A percentile compares a stretch with the other conserved stretches of the same genome.
Conservation (phyloP, 2,329 filamentous ascomycete genomes). For the Neofusicoccum kwambonambiense region DNA sequence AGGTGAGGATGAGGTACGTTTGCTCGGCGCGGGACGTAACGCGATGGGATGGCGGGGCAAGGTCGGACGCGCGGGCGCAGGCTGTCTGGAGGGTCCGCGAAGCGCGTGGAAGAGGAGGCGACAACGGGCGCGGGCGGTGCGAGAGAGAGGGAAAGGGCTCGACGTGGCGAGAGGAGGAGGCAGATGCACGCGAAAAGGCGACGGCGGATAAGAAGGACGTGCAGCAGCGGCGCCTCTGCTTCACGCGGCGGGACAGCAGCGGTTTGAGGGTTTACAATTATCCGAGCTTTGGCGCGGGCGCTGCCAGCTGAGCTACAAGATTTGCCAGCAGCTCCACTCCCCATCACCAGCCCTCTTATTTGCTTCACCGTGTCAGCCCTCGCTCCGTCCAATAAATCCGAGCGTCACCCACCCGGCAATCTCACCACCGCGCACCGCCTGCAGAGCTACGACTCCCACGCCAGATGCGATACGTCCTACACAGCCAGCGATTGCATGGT, state of each 20-base stretch:
- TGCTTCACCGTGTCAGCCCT: conserved; percentile 3
- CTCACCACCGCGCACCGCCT: neutral
- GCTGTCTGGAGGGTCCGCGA: conserved; percentile 1
- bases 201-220: conserved; percentile 16
- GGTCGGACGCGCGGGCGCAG: conserved; percentile 14
- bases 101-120: conserved; percentile 1
- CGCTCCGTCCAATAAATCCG: neutral
- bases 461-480: neutral
- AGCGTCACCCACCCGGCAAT: neutral
- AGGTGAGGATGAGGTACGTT: conserved; percentile 11
- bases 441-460: neutral
- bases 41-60: conserved; percentile 19
- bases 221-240: conserved; percentile 10
- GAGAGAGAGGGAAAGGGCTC: neutral
- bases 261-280: conserved; percentile 12
- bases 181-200: conserved; percentile 16
- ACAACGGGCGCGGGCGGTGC: conserved; percentile 3
- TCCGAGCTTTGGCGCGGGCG: neutral
- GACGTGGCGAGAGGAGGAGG: conserved; percentile 6
- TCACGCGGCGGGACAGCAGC: neutral
- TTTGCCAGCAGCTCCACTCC: conserved; percentile 15
- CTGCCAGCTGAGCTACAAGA: conserved; percentile 13
- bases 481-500: neutral
- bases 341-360: conserved; percentile 3
- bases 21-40: conserved; percentile 17